phyloP scores from a whole-genome alignment of 2,329 filamentous ascomycete genomes.

The Fusarium clavum region DNA sequence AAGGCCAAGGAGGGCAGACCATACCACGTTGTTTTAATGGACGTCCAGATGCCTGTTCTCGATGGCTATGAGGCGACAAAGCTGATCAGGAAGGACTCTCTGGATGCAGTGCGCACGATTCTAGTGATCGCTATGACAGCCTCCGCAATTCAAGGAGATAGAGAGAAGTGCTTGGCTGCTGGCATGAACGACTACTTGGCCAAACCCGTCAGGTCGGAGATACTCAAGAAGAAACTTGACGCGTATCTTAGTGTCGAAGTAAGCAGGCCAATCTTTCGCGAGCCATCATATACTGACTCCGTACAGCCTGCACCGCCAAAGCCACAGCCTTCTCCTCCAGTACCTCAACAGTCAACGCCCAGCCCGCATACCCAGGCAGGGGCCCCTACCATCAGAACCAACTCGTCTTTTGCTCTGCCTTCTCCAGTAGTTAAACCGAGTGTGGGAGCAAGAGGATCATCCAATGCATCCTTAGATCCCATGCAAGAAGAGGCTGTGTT shows the following conservation, averaged over 20 bases:
- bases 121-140: conserved; percentile 99
- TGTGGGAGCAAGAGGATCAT: conserved; percentile 3
- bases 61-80: conserved; percentile 94
- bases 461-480: conserved; percentile 41
- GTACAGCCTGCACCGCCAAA: conserved; percentile 26
- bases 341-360: conserved; percentile 6
- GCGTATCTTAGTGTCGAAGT: conserved; percentile 61
- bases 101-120: conserved; percentile 81
- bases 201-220: conserved; percentile 91
- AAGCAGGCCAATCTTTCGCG: background rate
- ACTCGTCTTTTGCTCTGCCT: conserved; percentile 17
- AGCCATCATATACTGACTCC: conserved; percentile 18
- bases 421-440: conserved; percentile 14
- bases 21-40: conserved; percentile 94
- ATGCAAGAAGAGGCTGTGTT: conserved; percentile 51
- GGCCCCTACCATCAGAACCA: conserved; percentile 16
- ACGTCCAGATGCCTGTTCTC: conserved; percentile 94
- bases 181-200: conserved; percentile 99
- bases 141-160: conserved; percentile 91
- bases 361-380: conserved; percentile 20
- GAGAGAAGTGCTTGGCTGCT: conserved; percentile 93
- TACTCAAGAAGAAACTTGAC: conserved; percentile 84
- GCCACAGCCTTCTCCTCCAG: conserved; percentile 13
- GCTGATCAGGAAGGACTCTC: conserved; percentile 79
- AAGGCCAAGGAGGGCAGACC: conserved; percentile 78